phyloP scores from a whole-genome alignment of 1,284 basidiomycete genomes.

The Trichosporon inkin region DNA sequence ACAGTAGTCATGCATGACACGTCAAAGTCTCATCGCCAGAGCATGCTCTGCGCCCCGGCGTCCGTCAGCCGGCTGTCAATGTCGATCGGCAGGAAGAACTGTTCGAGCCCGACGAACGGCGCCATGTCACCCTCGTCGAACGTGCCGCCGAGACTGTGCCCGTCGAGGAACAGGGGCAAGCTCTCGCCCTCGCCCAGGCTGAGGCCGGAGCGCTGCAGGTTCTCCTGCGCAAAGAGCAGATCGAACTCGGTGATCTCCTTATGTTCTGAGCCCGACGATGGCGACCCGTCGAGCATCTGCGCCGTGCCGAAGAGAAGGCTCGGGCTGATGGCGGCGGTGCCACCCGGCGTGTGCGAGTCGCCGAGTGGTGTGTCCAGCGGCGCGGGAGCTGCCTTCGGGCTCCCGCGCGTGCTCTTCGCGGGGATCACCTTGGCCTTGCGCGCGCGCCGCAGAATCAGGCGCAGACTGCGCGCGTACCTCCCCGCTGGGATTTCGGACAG shows the following conservation, averaged over 20 bases:
- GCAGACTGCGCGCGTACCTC: slow-evolving; percentile 78
- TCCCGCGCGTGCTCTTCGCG: slow-evolving; percentile 43
- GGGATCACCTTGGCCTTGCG: slow-evolving; percentile 61
- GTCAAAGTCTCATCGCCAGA: not conserved
- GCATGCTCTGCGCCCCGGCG: not conserved
- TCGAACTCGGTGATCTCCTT: slow-evolving; percentile 48
- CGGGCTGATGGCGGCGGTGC: slow-evolving; percentile 19
- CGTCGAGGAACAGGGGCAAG: slow-evolving; percentile 49
- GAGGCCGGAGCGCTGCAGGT: slow-evolving; percentile 47
- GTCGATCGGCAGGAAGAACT: slow-evolving; percentile 49
- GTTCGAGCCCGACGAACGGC: slow-evolving; percentile 47
- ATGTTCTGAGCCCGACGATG: slow-evolving; percentile 26
- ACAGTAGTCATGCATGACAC: not conserved
- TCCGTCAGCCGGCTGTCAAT: slow-evolving; percentile 37
- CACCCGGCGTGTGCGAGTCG: slow-evolving; percentile 16
- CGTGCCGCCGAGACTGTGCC: slow-evolving; percentile 42
- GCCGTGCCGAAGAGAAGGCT: slow-evolving; percentile 29
- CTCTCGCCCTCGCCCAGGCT: slow-evolving; percentile 43
- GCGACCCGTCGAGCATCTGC: slow-evolving; percentile 46
- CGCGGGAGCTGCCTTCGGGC: slow-evolving; percentile 28
- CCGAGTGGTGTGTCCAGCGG: slow-evolving; percentile 13
- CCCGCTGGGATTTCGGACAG: slow-evolving; percentile 79
- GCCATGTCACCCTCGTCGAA: slow-evolving; percentile 37
- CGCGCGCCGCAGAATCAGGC: slow-evolving; percentile 77
- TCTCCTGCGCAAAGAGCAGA: slow-evolving; percentile 46